Base-by-base conservation (phyloP, 1,284 basidiomycete genomes). In the Ceratobasidium theobromae region DNA sequence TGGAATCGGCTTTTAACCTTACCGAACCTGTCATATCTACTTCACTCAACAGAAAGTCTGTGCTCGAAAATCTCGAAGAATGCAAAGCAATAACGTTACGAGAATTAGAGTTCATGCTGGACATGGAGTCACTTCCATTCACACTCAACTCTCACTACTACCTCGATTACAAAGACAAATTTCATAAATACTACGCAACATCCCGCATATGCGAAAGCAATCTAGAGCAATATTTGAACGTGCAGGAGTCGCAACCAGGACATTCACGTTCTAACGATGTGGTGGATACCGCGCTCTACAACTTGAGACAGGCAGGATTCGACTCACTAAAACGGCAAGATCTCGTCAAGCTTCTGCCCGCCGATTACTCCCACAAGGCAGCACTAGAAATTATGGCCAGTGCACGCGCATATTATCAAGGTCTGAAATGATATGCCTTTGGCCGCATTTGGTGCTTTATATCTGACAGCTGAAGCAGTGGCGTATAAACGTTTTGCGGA, bases 401-500 rank as follows among this genome's bases (percentile, higher is more conserved):
- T 25, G 69, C 67, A 41, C 49, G 67, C 41, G 69, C 69, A 21
- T 70, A 70, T 28, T 70, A 66, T 52, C 68, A 70, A 69, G 69
- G 69, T 69, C 12, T 27, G n/a, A n/a, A n/a, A n/a, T n/a, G n/a
- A 52, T 33, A 3, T 14, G 4, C 5, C 6, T 11, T 18, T 11
- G 40, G 23, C 14, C 25, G 16, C 1, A 16, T 14, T 52, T 18
- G 35, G 5, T 33, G 25, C 2, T 3, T 60, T 30, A 35, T 25
- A n/a, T 6, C 30, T 52, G 18, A 2, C 23, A 21, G 1, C n/a
- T 45, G 12, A 1, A n/a, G 14, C 30, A 67, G 66, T 67, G 14
- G 66, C 66, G 35, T 67, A 68, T 27, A 68, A 68, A 28, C 57
- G 67, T 21, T 68, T 68, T 30, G 32, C 58, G 5, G 82, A 84